phyloP scores from a whole-genome alignment of 768 basidiomycete genomes.

The Lentinula sp. region DNA sequence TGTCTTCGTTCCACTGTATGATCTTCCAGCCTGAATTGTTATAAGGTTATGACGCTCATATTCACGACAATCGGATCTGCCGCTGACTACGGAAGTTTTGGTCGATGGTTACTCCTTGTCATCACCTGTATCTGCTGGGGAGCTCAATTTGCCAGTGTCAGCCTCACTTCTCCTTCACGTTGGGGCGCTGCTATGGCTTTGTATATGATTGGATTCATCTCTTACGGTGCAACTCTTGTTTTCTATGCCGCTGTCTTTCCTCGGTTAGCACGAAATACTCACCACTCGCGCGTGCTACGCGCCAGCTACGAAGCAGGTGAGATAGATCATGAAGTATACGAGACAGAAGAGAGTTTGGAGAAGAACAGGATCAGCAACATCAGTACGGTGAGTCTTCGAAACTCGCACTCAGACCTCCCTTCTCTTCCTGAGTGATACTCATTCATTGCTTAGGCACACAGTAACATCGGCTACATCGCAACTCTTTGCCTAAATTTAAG shows the following conservation, averaged over 20 bases:
- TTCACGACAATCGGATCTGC: constrained; percentile 78
- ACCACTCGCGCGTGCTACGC: constrained; percentile 48
- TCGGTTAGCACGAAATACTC: constrained; percentile 73
- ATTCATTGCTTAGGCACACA: constrained; percentile 47
- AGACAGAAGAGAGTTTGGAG: constrained; percentile 70
- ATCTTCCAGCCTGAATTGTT: neutral
- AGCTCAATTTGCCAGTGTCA: constrained; percentile 73
- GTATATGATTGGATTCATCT: constrained; percentile 74
- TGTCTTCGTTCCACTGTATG: constrained; percentile 14
- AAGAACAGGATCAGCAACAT: constrained; percentile 85
- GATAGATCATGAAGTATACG: constrained; percentile 57
- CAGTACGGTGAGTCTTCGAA: constrained; percentile 49
- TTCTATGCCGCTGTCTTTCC: constrained; percentile 80
- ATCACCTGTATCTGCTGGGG: constrained; percentile 76
- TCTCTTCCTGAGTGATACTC: neutral
- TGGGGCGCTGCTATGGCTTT: constrained; percentile 78
- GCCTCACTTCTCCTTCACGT: constrained; percentile 56
- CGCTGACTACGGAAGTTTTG: constrained; percentile 71
- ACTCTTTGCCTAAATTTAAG: constrained; percentile 64
- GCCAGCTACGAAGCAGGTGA: constrained; percentile 56
- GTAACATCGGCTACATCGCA: constrained; percentile 69
- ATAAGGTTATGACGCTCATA: constrained; percentile 68
- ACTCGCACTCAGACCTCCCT: neutral
- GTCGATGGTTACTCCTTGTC: constrained; percentile 70
- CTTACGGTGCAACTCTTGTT: constrained; percentile 75